Conservation (phyloP, 1,284 basidiomycete species). For the Rhodotorula sp. region DNA sequence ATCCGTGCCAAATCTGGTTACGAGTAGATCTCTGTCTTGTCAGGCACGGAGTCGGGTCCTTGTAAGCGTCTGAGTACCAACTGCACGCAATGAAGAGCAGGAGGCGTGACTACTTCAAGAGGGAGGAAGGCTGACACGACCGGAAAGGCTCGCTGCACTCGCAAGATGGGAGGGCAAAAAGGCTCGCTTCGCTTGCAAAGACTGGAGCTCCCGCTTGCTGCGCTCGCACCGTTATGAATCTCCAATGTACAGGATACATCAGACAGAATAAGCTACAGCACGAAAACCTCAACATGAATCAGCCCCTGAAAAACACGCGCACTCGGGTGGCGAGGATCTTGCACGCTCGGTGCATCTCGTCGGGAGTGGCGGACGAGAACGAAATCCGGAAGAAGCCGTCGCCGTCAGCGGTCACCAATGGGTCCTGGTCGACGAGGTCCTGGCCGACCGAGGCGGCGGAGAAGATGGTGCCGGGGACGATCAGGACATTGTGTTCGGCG, state of each 20-base stretch:
- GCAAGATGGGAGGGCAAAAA: neutral
- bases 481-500: slow-evolving; percentile 61
- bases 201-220: neutral
- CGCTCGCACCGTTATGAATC: neutral
- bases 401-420: slow-evolving; percentile 42
- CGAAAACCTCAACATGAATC: neutral
- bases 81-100: too few relatives aligned
- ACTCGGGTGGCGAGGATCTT: slow-evolving; percentile 51
- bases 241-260: neutral
- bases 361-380: slow-evolving; percentile 59
- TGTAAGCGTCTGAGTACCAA: too few relatives aligned
- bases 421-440: neutral
- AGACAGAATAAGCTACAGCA: neutral
- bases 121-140: too few relatives aligned
- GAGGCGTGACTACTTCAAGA: too few relatives aligned
- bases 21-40: too few relatives aligned
- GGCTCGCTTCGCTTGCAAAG: neutral
- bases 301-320: slow-evolving; percentile 16
- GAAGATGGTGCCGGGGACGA: slow-evolving; percentile 64
- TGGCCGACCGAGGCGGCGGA: slow-evolving; percentile 46
- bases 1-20: too few relatives aligned
- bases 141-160: too few relatives aligned
- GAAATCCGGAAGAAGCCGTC: slow-evolving; percentile 63
- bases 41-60: too few relatives aligned
- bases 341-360: slow-evolving; percentile 55